Conservation (phyloP, 257 asterid genomes). For the Galeopsis tetrahit region DNA sequence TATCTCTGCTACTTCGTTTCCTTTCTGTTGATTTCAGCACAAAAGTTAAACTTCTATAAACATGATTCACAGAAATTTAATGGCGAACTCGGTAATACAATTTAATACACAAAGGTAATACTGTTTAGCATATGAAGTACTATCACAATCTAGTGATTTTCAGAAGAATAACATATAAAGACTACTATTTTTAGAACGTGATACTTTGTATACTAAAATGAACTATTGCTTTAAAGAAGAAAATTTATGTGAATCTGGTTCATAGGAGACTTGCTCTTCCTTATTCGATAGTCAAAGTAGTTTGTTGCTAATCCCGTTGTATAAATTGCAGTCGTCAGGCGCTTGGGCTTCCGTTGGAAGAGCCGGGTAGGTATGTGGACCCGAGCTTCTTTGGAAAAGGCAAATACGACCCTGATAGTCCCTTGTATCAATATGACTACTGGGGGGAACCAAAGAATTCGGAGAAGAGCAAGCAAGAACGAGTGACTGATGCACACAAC, state of each 20-base stretch:
- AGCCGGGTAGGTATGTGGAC: constrained; percentile 83
- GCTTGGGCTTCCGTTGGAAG: constrained; percentile 88
- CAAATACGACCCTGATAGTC: constrained; percentile 77
- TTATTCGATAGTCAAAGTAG: not conserved
- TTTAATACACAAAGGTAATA: no score
- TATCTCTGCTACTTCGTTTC: no score
- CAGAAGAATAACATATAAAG: no score
- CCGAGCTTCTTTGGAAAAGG: constrained; percentile 81
- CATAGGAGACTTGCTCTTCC: not conserved
- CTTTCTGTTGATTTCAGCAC: not conserved
- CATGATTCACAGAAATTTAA: not conserved
- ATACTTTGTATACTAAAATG: no score
- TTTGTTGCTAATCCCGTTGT: constrained; percentile 1
- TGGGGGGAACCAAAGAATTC: constrained; percentile 99
- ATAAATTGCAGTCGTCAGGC: constrained; percentile 76
- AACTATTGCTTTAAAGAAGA: no score
- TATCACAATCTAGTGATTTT: no score
- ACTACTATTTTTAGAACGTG: no score
- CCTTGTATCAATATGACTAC: constrained; percentile 87
- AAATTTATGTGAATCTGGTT: no score
- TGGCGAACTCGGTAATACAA: no score
- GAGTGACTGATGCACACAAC: constrained; percentile 84
- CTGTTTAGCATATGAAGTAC: no score
- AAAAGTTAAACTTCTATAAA: not conserved
- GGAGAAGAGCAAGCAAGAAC: constrained; percentile 88